Evolutionary conservation across 1,284 basidiomycete genomes (phyloP).

Genomic region (Naganishia sp.): DNA sequence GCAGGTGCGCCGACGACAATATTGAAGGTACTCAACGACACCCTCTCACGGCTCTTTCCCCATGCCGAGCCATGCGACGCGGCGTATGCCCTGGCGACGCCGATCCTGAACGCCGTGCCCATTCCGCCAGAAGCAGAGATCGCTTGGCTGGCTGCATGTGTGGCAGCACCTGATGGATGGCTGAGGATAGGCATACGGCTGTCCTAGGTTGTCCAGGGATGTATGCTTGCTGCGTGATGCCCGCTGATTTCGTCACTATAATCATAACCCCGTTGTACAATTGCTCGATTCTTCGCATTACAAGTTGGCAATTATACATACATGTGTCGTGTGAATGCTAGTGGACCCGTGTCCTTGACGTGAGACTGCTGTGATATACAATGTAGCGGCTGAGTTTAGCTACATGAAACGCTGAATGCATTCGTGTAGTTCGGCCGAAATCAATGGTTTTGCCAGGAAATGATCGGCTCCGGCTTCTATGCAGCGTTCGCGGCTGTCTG

Average conservation of each 20-base stretch:
- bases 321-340: background rate
- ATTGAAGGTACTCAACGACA: constrained; percentile 47
- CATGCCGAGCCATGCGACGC: constrained; percentile 31
- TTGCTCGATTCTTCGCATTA: background rate
- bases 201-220: background rate
- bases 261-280: background rate
- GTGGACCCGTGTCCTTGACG: background rate
- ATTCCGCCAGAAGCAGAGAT: constrained; percentile 84
- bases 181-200: constrained; percentile 79
- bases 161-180: constrained; percentile 94
- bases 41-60: constrained; percentile 58
- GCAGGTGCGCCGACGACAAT: constrained; percentile 57
- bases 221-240: too few relatives aligned
- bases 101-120: constrained; percentile 83
- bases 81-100: constrained; percentile 54
- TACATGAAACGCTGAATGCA: constrained; percentile 21
- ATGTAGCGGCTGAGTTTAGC: background rate
- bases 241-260: background rate
- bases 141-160: constrained; percentile 86
- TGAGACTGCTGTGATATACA: constrained; percentile 12
- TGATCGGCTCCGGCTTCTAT: constrained; percentile 30
- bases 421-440: constrained; percentile 26
- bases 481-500: constrained; percentile 25
- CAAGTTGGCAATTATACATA: background rate
- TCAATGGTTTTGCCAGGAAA: constrained; percentile 28